phyloP scores from a whole-genome alignment of 2,329 filamentous ascomycete species.

The Aspergillus bombycis region DNA sequence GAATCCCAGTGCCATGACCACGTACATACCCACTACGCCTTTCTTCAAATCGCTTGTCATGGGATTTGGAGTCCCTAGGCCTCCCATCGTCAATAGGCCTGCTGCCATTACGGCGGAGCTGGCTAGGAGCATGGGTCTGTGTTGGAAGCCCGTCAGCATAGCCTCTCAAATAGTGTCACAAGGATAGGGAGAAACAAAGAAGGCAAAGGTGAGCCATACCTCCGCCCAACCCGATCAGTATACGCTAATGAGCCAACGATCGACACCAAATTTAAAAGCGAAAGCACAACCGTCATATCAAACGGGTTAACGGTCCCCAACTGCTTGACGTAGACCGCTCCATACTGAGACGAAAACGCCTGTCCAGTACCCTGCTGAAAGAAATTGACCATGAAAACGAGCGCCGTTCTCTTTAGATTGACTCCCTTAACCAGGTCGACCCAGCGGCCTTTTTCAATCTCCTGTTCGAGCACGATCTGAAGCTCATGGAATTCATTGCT shows the following conservation, averaged over 20 bases:
- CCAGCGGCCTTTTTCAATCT: conserved; percentile 23
- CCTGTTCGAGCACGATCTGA: conserved; percentile 13
- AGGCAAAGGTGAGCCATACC: background rate
- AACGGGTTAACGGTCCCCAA: conserved; percentile 23
- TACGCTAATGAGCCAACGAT: background rate
- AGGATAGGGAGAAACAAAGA: background rate
- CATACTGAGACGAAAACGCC: conserved; percentile 24
- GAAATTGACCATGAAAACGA: conserved; percentile 26
- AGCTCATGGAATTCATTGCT: background rate
- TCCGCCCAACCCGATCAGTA: background rate
- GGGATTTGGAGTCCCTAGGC: background rate
- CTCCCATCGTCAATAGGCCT: background rate
- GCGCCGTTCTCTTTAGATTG: conserved; percentile 27
- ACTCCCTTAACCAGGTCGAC: conserved; percentile 22
- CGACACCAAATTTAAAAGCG: background rate
- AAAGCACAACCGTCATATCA: background rate
- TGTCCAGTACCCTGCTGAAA: conserved; percentile 29
- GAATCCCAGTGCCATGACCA: conserved; percentile 19
- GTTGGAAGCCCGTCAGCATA: background rate
- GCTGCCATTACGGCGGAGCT: background rate
- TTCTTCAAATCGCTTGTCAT: background rate
- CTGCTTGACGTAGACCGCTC: conserved; percentile 26
- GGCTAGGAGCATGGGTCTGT: background rate
- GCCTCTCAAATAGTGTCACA: background rate
- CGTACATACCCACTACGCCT: conserved; percentile 18